phyloP scores from a whole-genome alignment of 495 filamentous ascomycete genomes.

The Chaetomium cochliodes region DNA sequence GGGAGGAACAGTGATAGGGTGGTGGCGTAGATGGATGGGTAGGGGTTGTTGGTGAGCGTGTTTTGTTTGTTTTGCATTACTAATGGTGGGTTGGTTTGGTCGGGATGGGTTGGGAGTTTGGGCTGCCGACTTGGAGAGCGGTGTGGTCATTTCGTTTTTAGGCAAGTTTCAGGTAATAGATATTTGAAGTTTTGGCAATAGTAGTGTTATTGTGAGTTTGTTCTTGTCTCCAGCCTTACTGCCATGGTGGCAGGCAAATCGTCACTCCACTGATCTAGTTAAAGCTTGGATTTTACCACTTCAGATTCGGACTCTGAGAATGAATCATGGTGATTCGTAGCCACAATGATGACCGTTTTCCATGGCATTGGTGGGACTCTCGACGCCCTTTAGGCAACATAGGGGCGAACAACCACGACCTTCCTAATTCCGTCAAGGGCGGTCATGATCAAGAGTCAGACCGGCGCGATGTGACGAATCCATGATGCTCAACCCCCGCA shows the following conservation, averaged over 20 bases:
- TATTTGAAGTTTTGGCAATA: too few relatives aligned
- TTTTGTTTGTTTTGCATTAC: neutral
- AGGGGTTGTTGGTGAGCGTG: neutral
- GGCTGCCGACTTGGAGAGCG: neutral
- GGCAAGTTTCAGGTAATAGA: neutral
- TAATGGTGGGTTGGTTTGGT: neutral
- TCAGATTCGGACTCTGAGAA: too few relatives aligned
- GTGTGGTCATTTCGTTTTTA: neutral
- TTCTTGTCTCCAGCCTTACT: too few relatives aligned
- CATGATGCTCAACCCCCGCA: neutral
- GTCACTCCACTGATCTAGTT: too few relatives aligned
- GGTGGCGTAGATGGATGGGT: constrained; percentile 15
- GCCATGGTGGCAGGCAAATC: too few relatives aligned
- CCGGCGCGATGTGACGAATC: too few relatives aligned
- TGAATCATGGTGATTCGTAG: too few relatives aligned
- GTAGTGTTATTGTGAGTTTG: too few relatives aligned
- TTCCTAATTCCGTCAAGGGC: neutral
- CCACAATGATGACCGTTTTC: too few relatives aligned
- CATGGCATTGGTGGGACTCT: neutral
- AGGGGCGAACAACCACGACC: neutral
- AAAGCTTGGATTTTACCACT: too few relatives aligned
- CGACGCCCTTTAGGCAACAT: neutral
- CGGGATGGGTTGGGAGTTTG: constrained; percentile 1
- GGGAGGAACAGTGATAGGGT: constrained; percentile 35
- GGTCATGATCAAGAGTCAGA: neutral